Evolutionary conservation across 1,284 basidiomycete species (phyloP), one percentile per base, ranked within the genome.

Genomic region (Baeospora myosura): DNA sequence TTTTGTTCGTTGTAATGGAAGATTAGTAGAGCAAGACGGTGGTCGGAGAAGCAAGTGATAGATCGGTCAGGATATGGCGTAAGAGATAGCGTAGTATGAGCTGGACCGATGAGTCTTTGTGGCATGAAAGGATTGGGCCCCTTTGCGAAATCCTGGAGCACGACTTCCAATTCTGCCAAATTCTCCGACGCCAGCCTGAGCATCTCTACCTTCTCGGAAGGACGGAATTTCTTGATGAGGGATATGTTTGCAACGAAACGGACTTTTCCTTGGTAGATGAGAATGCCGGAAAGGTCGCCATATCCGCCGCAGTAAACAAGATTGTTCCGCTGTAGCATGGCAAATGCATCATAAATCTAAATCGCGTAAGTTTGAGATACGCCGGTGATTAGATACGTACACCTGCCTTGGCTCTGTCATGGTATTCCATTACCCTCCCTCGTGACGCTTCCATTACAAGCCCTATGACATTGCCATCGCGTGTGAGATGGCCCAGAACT

Each of bases 401-500:
- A 18, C 20, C 7, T 37, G 23, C 35, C 25, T 62, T 53, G 4
- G 54, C 40, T 17, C 62, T 58, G 52, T 76, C 73, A 11, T 53
- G 49, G 16, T 51, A 48, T 33, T 58, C 48, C 5, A 63, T 45
- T 26, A 55, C 44, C 32, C 73, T 58, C 42, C 72, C 73, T 36
- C 59, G 42, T 6, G 60, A 53, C 8, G 68, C 53, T 47, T 74
- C 73, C 26, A 57, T 62, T 41, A 75, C 64, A 24, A 74, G 44
- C 2, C 72, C 72, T 21, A 71, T 54, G 11, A 74, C 48, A 7
- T 52, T 46, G 1, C 62, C 62, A 18, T 49, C 41, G 33, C 62
- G 57, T 22, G 68, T 52, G 17, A 75, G 52, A 43, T 74, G 72
- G 3, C 63, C 72, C 25, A 71, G 47, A 33, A 71, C 53, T 24